These are phyloP conservation scores for Purpureocillium lavendulum DNA, from an alignment of 2,329 filamentous ascomycete species.

Conservation along the genomic window DNA sequence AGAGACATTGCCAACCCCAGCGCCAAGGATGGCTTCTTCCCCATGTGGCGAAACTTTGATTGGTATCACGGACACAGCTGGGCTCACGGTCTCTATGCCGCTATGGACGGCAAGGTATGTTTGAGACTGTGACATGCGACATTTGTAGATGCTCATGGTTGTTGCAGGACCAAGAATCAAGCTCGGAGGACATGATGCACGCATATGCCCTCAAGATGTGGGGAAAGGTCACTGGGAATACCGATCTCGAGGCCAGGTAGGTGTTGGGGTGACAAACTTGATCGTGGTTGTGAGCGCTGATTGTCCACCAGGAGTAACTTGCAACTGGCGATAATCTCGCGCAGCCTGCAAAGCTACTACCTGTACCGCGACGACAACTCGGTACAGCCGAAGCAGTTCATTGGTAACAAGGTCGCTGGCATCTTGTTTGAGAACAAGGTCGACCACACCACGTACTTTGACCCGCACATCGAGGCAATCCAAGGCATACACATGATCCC, in stretches of 20 bases:
- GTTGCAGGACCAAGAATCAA: conserved; percentile 65
- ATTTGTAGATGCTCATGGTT: background rate
- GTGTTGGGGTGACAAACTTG: conserved; percentile 4
- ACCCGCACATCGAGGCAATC: conserved; percentile 61
- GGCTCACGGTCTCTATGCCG: conserved; percentile 71
- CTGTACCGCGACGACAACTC: conserved; percentile 64
- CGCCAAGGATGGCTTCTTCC: conserved; percentile 63
- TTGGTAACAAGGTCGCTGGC: conserved; percentile 65
- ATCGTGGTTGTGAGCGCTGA: no score
- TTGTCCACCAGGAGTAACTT: conserved; percentile 54
- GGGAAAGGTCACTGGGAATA: conserved; percentile 70
- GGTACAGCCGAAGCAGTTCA: conserved; percentile 65
- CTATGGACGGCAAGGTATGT: conserved; percentile 59
- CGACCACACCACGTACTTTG: conserved; percentile 89
- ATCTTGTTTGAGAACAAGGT: conserved; percentile 91
- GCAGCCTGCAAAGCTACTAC: conserved; percentile 73
- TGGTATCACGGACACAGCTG: conserved; percentile 94
- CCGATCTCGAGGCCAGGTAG: conserved; percentile 66
- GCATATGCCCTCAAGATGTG: conserved; percentile 90
- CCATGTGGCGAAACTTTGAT: conserved; percentile 77
- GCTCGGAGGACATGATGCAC: conserved; percentile 83
- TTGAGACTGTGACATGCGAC: no score
- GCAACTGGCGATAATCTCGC: conserved; percentile 70
- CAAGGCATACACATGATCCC: conserved; percentile 80
- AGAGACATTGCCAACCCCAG: conserved; percentile 77